These are phyloP conservation scores for Cokeromyces recurvatus DNA, from an alignment of 371 early-diverging fungal genomes.

Conservation along the genomic window DNA sequence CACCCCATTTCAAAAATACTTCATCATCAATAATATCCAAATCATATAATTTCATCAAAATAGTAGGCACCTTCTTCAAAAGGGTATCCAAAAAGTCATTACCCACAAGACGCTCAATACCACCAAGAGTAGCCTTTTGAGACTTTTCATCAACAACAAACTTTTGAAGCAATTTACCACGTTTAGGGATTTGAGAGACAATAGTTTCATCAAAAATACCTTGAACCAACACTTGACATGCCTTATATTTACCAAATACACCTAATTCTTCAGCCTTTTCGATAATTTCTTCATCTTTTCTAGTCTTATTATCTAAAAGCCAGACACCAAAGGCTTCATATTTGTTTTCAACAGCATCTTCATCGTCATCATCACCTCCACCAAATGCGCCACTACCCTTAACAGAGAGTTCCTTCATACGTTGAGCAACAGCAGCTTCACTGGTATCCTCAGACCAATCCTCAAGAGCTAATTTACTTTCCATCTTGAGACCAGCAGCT, in stretches of 20 bases:
- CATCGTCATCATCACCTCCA: constrained; percentile 61
- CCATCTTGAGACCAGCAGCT: constrained; percentile 58
- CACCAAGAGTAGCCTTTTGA: constrained; percentile 88
- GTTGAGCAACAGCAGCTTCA: constrained; percentile 72
- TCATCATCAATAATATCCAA: constrained; percentile 91
- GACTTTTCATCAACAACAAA: constrained; percentile 79
- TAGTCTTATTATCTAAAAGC: constrained; percentile 48
- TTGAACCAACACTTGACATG: constrained; percentile 69
- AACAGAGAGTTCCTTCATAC: constrained; percentile 67
- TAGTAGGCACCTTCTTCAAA: constrained; percentile 67
- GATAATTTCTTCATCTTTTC: constrained; percentile 66
- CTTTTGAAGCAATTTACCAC: constrained; percentile 57
- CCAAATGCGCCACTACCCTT: constrained; percentile 47
- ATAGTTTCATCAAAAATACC: constrained; percentile 70
- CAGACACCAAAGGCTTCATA: constrained; percentile 68
- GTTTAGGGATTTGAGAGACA: constrained; percentile 55
- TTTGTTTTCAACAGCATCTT: constrained; percentile 55
- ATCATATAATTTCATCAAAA: constrained; percentile 89
- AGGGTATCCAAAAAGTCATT: constrained; percentile 59
- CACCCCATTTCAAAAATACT: constrained; percentile 84
- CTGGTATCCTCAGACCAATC: constrained; percentile 85
- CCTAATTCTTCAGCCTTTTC: constrained; percentile 75
- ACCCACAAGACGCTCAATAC: constrained; percentile 86
- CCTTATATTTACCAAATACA: constrained; percentile 72
- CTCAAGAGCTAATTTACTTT: constrained; percentile 68